Conservation (phyloP, 129 eudicot genomes). For the Sambucus nigra region DNA sequence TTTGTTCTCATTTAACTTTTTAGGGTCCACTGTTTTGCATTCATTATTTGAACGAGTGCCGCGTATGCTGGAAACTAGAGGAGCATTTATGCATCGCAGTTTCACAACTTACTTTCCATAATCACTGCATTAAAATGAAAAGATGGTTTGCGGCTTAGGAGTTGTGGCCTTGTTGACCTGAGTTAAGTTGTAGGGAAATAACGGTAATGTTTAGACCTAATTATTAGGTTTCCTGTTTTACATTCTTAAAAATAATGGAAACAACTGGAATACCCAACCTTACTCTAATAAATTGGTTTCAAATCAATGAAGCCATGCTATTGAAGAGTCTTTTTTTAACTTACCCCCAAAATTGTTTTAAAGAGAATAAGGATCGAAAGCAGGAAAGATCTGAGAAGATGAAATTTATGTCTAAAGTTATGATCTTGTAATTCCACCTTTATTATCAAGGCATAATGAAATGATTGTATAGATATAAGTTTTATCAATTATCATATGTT, state of each 20-base stretch:
- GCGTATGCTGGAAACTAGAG: neutral
- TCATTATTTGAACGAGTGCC: no score
- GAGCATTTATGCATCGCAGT: no score
- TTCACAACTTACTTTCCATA: no score
- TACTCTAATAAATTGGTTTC: neutral
- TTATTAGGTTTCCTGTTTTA: neutral
- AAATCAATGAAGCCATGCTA: neutral
- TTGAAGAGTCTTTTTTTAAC: neutral
- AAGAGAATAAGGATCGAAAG: constrained; percentile 2
- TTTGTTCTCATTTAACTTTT: neutral
- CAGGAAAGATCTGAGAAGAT: no score
- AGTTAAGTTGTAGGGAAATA: neutral
- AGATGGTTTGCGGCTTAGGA: no score
- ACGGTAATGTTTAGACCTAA: neutral
- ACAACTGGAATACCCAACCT: neutral
- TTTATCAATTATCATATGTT: neutral
- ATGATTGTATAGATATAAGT: neutral
- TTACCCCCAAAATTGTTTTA: neutral
- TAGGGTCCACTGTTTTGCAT: neutral
- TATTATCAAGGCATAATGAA: no score
- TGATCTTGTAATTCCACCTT: no score
- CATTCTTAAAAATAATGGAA: neutral
- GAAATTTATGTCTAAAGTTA: no score
- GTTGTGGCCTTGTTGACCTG: no score
- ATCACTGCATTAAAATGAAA: no score